Evolutionary conservation across 441 rosid genomes (phyloP).

Genomic region (Arabidopsis hybrid): DNA sequence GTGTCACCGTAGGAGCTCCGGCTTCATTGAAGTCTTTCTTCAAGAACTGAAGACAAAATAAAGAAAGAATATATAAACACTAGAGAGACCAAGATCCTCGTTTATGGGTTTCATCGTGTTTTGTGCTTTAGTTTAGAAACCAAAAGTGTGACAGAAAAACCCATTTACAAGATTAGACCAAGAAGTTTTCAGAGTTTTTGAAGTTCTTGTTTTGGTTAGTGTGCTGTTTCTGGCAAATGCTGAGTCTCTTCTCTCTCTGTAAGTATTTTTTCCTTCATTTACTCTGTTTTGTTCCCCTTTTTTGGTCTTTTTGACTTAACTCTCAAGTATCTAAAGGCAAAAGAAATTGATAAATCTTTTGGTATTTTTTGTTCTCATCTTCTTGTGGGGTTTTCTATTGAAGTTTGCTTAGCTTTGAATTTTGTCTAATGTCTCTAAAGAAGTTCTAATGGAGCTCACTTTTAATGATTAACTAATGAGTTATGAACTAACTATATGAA

Average conservation of each 20-base stretch:
- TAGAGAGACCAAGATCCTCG: constrained; percentile 25
- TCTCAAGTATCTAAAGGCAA: constrained; percentile 11
- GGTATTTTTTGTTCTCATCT: constrained; percentile 19
- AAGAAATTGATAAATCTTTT: neutral
- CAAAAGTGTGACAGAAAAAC: constrained; percentile 5
- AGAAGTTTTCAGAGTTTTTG: neutral
- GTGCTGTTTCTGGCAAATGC: constrained; percentile 35
- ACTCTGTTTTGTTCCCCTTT: constrained; percentile 17
- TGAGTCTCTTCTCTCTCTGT: constrained; percentile 32
- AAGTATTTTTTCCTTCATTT: constrained; percentile 22
- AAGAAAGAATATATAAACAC: neutral
- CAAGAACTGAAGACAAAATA: constrained; percentile 2
- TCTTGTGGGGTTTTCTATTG: constrained; percentile 30
- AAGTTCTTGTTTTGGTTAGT: constrained; percentile 26
- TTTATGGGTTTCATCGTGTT: constrained; percentile 22
- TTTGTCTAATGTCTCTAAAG: neutral
- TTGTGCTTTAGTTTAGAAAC: constrained; percentile 8
- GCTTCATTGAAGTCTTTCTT: constrained; percentile 18
- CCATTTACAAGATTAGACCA: constrained; percentile 8
- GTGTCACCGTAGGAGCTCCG: constrained; percentile 19
- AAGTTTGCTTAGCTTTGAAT: constrained; percentile 29
- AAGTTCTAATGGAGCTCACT: neutral
- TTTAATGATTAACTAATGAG: neutral
- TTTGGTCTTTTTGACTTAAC: constrained; percentile 11
- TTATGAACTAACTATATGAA: too few species aligned